These are phyloP conservation scores for Phytophthora pisi DNA, from an alignment of 352 stramenopile genomes.

Conservation along the genomic window DNA sequence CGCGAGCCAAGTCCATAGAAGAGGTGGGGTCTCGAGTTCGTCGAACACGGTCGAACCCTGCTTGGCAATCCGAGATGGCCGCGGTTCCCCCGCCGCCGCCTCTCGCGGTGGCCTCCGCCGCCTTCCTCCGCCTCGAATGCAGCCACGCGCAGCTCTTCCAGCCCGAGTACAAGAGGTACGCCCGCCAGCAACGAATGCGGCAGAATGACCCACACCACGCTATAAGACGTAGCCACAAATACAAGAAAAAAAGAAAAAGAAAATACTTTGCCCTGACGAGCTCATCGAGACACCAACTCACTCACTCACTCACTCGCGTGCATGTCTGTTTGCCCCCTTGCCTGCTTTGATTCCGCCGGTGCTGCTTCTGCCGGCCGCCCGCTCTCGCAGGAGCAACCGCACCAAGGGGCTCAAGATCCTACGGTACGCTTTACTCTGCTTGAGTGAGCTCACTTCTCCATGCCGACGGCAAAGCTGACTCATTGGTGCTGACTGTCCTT, in stretches of 20 bases:
- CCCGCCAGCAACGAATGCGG: no score
- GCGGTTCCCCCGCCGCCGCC: background rate
- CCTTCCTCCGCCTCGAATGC: constrained; percentile 68
- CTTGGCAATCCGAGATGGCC: no score
- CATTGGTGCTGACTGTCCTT: background rate
- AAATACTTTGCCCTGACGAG: background rate
- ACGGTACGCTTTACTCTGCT: no score
- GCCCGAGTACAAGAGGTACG: constrained; percentile 41
- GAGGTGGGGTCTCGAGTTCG: no score
- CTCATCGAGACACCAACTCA: background rate
- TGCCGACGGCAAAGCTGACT: no score
- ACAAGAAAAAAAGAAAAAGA: background rate
- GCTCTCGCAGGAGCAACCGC: constrained; percentile 11
- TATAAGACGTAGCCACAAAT: no score
- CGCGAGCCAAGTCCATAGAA: no score
- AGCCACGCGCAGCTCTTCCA: constrained; percentile 68
- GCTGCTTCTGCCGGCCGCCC: background rate
- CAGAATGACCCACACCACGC: no score
- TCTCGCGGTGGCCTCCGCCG: constrained; percentile 36
- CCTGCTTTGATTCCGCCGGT: background rate
- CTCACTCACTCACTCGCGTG: background rate
- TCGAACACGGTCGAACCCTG: no score
- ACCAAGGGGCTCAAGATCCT: constrained; percentile 61
- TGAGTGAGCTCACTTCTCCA: no score
- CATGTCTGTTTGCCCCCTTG: background rate